Conservation (phyloP, 2,329 filamentous ascomycete genomes). For the Arthrobotrys conoides region DNA sequence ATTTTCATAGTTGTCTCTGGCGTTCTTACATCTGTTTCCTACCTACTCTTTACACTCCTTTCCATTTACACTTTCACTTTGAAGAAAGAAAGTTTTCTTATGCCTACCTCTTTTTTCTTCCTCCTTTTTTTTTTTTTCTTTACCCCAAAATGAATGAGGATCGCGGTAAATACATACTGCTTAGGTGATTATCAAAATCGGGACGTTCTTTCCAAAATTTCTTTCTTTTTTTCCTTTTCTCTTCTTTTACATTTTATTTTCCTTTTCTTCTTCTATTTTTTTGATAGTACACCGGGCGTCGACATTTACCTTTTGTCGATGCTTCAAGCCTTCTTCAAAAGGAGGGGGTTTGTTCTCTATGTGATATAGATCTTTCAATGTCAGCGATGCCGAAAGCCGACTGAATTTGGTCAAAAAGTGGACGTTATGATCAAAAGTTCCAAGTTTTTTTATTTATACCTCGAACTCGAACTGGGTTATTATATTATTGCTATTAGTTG, state of each 20-base stretch:
- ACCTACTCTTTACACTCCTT: neutral
- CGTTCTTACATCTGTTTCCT: neutral
- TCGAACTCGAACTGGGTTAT: no score
- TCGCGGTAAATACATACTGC: neutral
- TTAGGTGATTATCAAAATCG: neutral
- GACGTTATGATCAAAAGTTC: no score
- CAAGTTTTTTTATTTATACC: no score
- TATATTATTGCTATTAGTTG: no score
- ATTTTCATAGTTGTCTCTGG: neutral
- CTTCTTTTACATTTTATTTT: no score
- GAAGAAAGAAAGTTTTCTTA: neutral
- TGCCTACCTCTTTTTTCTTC: neutral
- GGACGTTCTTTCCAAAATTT: neutral
- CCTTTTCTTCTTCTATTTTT: neutral
- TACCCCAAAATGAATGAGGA: neutral
- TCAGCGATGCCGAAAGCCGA: constrained; percentile 11
- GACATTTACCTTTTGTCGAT: neutral
- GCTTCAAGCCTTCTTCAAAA: neutral
- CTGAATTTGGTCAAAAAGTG: no score
- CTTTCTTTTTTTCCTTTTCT: neutral
- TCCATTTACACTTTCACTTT: neutral
- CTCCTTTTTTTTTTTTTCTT: neutral
- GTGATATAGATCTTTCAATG: constrained; percentile 12
- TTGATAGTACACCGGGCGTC: constrained; percentile 1
- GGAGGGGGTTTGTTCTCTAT: neutral